Evolutionary conservation across 495 filamentous ascomycete genomes (phyloP), one percentile per base, ranked within the genome.

Genomic region (Aspergillus asperescens): DNA sequence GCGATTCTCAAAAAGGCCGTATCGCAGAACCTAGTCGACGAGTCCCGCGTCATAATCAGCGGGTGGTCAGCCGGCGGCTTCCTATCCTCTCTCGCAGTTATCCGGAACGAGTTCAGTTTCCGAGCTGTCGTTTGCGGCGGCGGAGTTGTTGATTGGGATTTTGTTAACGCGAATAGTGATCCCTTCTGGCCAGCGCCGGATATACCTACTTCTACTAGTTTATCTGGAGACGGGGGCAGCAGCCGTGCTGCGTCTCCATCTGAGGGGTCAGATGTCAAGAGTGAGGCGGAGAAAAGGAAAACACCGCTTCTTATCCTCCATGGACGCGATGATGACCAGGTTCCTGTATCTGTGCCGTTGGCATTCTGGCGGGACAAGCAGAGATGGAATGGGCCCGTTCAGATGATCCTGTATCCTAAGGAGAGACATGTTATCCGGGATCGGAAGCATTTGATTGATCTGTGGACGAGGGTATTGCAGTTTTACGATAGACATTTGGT

Each of bases 341-440:
- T 43, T 3, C 48, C 48, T 9, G 48, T 51, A 2, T 51, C 48
- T 5, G 37, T 19, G 16, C 37, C 48, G 16, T 27, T 51, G 8
- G 48, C 25, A 6, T 51, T 51, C 28, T 51, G 48, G 48, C 37
- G 48, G 5, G 25, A 51, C 10, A 19, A 18, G n/a, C 38, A 43
- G 25, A 18, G 39, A 10, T 51, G 48, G 48, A 43, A 51, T 15
- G 48, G 48, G 12, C 38, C 38, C 1, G 48, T 51, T 5, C 37
- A 51, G 39, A 51, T 51, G 48, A 27, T 51, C 16, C 27, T 51
- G 9, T 51, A 51, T 35, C 48, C 48, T 0, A 15, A 18, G 28
- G 39, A 51, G 27, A 43, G 25, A 2, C 48, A 43, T 43, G 48
- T 43, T 25, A 35, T 51, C 4, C 25, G 48, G 2, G 48, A 43